These are phyloP conservation scores for Aspergillus persii DNA, from an alignment of 2,329 filamentous ascomycete species.

Conservation along the genomic window DNA sequence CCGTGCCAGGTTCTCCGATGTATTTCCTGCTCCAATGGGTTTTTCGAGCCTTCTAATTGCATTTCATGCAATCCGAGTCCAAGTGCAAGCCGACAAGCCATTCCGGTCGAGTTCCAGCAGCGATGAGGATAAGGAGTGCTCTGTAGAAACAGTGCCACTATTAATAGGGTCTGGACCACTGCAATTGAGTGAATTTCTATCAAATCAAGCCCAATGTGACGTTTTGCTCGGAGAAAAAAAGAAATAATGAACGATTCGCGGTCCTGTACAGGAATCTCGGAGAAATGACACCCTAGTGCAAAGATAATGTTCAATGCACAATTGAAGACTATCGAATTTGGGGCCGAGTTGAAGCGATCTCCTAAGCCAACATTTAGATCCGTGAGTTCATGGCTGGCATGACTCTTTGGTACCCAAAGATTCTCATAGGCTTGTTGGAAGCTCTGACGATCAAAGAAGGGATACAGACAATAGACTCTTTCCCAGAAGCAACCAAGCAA, in stretches of 20 bases:
- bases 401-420: constrained; percentile 34
- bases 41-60: constrained; percentile 12
- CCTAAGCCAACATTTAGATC: constrained; percentile 37
- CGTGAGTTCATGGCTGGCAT: constrained; percentile 15
- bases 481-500: constrained; percentile 42
- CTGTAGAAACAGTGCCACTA: constrained; percentile 41
- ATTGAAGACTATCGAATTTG: constrained; percentile 41
- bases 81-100: constrained; percentile 43
- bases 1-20: constrained; percentile 41
- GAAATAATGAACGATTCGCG: constrained; percentile 27
- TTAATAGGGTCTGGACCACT: constrained; percentile 42
- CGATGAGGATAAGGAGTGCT: constrained; percentile 41
- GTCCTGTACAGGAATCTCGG: constrained; percentile 31
- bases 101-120: constrained; percentile 46
- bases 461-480: constrained; percentile 44
- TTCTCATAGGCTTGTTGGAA: constrained; percentile 43
- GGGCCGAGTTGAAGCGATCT: constrained; percentile 28
- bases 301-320: constrained; percentile 46
- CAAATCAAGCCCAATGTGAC: constrained; percentile 38
- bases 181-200: constrained; percentile 39
- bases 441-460: constrained; percentile 43
- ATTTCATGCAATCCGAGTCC: constrained; percentile 43
- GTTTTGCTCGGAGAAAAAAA: constrained; percentile 37
- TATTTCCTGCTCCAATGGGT: constrained; percentile 37
- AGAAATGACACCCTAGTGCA: constrained; percentile 42